A percentile compares a stretch with the other conserved stretches of the same genome.
Evolutionary conservation across 768 basidiomycete genomes (phyloP).

Genomic region (Lentinus brumalis): DNA sequence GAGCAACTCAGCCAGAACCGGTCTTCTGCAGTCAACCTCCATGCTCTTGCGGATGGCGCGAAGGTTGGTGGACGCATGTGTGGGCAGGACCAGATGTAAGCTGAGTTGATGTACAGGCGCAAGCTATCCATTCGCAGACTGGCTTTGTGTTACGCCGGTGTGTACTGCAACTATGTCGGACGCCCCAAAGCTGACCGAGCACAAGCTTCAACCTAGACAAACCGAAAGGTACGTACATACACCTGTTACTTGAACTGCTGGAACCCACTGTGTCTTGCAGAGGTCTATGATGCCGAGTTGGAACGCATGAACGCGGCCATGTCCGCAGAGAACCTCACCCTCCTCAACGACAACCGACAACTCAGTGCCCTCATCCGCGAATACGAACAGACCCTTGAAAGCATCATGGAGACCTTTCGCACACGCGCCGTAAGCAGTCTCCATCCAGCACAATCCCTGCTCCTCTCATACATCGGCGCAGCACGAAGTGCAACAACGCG

Average conservation of each 20-base stretch:
- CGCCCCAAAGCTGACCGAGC: slow-evolving; percentile 1
- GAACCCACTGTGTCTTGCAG: slow-evolving; percentile 41
- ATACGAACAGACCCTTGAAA: slow-evolving; percentile 95
- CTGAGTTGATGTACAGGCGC: slow-evolving; percentile 50
- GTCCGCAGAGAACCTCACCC: slow-evolving; percentile 75
- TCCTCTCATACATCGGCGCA: slow-evolving; percentile 33
- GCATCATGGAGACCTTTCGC: slow-evolving; percentile 90
- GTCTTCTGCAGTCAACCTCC: slow-evolving; percentile 67
- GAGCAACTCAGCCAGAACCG: slow-evolving; percentile 84
- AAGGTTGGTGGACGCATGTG: slow-evolving; percentile 55
- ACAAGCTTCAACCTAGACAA: slow-evolving; percentile 87
- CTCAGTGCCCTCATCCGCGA: slow-evolving; percentile 89
- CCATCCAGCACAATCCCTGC: neutral
- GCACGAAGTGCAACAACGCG: slow-evolving; percentile 93
- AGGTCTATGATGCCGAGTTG: slow-evolving; percentile 87
- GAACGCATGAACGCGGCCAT: slow-evolving; percentile 86
- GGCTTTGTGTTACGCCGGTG: slow-evolving; percentile 89
- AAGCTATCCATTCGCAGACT: slow-evolving; percentile 87
- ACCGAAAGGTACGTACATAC: slow-evolving; percentile 60
- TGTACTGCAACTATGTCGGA: slow-evolving; percentile 26
- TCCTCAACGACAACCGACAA: slow-evolving; percentile 96
- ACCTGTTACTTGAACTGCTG: slow-evolving; percentile 2
- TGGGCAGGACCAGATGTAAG: neutral
- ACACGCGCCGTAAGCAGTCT: slow-evolving; percentile 76
- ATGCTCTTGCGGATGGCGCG: slow-evolving; percentile 70